Evolutionary conservation across 805 yeast species (phyloP).

Genomic region (Hermanozyma aechmeae): DNA sequence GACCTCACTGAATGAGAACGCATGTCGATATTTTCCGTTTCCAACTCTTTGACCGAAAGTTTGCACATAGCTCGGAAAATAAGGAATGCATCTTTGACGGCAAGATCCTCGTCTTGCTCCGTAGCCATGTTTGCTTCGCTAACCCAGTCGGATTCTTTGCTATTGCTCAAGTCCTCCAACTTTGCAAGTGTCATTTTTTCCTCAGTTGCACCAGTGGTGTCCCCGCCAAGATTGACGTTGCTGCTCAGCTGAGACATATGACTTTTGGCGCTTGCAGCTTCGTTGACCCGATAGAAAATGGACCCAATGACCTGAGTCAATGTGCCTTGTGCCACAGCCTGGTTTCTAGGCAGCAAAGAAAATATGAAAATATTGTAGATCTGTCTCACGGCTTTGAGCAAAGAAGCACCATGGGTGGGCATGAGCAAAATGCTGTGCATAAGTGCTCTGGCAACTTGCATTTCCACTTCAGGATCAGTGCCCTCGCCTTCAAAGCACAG

Average conservation of each 20-base stretch:
- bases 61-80: slow-evolving; percentile 93
- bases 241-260: slow-evolving; percentile 7
- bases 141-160: slow-evolving; percentile 41
- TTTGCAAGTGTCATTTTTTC: slow-evolving; percentile 46
- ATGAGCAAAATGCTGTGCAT: slow-evolving; percentile 79
- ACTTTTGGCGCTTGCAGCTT: slow-evolving; percentile 10
- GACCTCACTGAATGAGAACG: slow-evolving; percentile 90
- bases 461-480: slow-evolving; percentile 79
- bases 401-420: slow-evolving; percentile 83
- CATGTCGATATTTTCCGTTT: slow-evolving; percentile 69
- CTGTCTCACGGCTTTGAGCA: slow-evolving; percentile 85
- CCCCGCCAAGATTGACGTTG: slow-evolving; percentile 12
- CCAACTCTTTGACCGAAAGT: slow-evolving; percentile 76
- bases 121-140: slow-evolving; percentile 36
- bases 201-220: slow-evolving; percentile 1
- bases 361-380: slow-evolving; percentile 87
- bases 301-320: slow-evolving; percentile 83
- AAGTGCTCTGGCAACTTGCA: slow-evolving; percentile 87
- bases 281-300: slow-evolving; percentile 61
- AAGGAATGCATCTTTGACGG: slow-evolving; percentile 84
- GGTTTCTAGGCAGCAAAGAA: slow-evolving; percentile 74
- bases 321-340: slow-evolving; percentile 91
- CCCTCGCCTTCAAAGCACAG: slow-evolving; percentile 88
- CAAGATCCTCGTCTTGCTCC: slow-evolving; percentile 55
- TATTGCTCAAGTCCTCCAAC: slow-evolving; percentile 45